Conservation (phyloP, 1,139 yeast species). For the Spencermartinsiella ligniputridi region DNA sequence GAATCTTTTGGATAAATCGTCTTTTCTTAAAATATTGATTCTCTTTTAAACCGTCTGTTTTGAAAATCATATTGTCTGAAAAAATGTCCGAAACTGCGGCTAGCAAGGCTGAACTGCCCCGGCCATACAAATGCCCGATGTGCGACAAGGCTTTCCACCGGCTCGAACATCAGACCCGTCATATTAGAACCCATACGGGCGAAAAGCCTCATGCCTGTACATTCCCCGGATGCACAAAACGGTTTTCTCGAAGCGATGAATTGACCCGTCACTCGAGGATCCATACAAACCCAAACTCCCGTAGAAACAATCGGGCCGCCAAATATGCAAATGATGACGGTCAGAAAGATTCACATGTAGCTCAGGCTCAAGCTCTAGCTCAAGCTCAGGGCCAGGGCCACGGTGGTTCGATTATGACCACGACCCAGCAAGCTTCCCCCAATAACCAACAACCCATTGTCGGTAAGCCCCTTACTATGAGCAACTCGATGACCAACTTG, state of each 20-base stretch:
- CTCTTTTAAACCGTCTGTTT: no score
- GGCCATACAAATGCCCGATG: constrained; percentile 89
- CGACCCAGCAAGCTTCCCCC: constrained; percentile 7
- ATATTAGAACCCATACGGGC: constrained; percentile 92
- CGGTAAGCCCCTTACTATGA: not conserved
- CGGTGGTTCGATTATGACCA: constrained; percentile 1
- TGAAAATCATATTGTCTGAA: no score
- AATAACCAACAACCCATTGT: constrained; percentile 5
- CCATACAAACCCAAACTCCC: constrained; percentile 71
- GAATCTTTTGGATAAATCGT: no score
- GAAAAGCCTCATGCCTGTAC: constrained; percentile 90
- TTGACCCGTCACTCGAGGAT: constrained; percentile 84
- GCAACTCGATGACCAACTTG: constrained; percentile 4
- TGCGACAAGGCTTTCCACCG: constrained; percentile 92
- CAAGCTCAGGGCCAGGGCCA: not conserved
- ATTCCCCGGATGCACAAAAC: constrained; percentile 81
- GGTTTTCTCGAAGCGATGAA: constrained; percentile 85
- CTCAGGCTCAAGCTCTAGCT: no score
- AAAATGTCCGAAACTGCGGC: not conserved
- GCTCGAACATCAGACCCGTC: constrained; percentile 90
- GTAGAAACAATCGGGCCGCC: constrained; percentile 43
- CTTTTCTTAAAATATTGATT: no score
- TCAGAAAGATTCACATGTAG: constrained; percentile 13
- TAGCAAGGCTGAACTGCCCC: constrained; percentile 35
- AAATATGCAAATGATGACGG: constrained; percentile 22